phyloP scores from a whole-genome alignment of 495 filamentous ascomycete genomes.

The Tetracladium marchalianum region DNA sequence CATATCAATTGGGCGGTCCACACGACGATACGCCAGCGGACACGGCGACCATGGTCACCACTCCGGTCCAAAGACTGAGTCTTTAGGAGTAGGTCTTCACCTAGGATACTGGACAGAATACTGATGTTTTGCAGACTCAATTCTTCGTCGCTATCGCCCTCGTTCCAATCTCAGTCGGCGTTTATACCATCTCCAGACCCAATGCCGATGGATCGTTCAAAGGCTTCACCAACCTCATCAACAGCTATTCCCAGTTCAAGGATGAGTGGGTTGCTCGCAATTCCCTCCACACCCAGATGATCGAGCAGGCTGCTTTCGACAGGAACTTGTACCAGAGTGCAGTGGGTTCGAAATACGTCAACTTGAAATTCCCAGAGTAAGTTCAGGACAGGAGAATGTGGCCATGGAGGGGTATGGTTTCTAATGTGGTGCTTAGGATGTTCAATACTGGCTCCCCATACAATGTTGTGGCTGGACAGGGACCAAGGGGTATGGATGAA shows the following conservation, averaged over 20 bases:
- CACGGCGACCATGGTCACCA: conserved; percentile 22
- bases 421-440: conserved; percentile 29
- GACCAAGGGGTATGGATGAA: conserved; percentile 44
- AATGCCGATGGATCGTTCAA: conserved; percentile 39
- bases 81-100: conserved; percentile 48
- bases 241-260: conserved; percentile 35
- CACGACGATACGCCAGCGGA: not conserved
- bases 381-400: conserved; percentile 20
- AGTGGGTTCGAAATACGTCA: conserved; percentile 31
- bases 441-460: conserved; percentile 52
- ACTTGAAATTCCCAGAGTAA: conserved; percentile 62
- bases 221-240: conserved; percentile 47
- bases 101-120: not conserved
- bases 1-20: not conserved
- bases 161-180: conserved; percentile 43
- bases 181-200: conserved; percentile 45
- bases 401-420: not conserved
- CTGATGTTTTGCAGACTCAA: conserved; percentile 36
- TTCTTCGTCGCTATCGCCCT: conserved; percentile 57
- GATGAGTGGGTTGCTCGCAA: conserved; percentile 51
- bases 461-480: conserved; percentile 53
- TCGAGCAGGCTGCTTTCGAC: conserved; percentile 64
- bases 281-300: conserved; percentile 47
- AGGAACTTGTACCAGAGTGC: conserved; percentile 54
- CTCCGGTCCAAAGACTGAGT: conserved; percentile 48